Evolutionary conservation across 2,329 filamentous ascomycete genomes (phyloP).

Genomic region (Botrytis porri): DNA sequence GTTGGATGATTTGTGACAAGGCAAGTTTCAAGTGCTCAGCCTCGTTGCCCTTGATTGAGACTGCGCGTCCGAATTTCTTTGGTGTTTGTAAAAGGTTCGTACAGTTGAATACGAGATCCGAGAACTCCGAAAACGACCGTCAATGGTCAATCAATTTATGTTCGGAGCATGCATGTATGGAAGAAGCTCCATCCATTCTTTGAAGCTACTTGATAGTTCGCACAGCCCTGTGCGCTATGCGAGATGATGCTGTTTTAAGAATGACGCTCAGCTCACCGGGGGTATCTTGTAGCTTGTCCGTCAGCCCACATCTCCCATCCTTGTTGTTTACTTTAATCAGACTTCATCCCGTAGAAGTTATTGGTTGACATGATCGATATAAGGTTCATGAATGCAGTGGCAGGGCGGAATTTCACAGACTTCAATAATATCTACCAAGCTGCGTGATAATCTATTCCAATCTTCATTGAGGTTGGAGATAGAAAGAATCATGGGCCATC

Average conservation of each 20-base stretch:
- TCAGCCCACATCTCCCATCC: background rate
- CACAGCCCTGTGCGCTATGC: slow-evolving; percentile 3
- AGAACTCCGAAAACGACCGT: slow-evolving; percentile 1
- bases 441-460: background rate
- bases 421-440: background rate
- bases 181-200: background rate
- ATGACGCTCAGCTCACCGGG: slow-evolving; percentile 4
- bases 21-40: slow-evolving; percentile 16
- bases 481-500: background rate
- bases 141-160: background rate
- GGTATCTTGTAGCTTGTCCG: background rate
- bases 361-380: background rate
- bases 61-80: background rate
- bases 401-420: background rate
- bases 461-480: background rate
- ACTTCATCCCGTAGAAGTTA: background rate
- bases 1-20: slow-evolving; percentile 9
- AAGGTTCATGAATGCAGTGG: background rate
- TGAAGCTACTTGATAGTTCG: background rate
- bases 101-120: background rate
- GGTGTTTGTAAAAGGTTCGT: background rate
- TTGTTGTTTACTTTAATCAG: slow-evolving; percentile 9
- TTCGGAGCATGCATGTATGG: background rate
- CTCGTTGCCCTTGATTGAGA: slow-evolving; percentile 6
- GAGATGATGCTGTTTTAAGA: background rate